Evolutionary conservation across 176 grass and related monocot genomes (phyloP), one percentile per base, ranked within the genome.

Genomic region (Zoysia japonica): DNA sequence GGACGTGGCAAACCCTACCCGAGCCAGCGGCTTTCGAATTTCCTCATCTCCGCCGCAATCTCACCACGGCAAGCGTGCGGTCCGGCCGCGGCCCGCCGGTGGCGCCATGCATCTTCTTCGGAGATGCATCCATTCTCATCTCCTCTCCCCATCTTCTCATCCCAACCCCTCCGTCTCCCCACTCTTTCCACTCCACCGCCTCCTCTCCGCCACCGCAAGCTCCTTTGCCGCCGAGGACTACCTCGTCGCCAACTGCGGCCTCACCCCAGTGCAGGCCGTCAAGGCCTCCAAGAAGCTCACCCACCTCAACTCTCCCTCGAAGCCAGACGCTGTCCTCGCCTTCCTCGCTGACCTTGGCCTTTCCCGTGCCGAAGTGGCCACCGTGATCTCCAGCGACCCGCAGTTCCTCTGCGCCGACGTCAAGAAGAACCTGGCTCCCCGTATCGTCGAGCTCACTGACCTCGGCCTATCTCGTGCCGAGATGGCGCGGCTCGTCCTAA

Each of bases 221-320:
- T 35, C 42, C 49, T 11, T 8, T 50, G 48, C 28, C 45, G 54
- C 74, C 66, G 70, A 51, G 69, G 74, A 87, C 2, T 90, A 75
- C 52, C 88, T 90, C 45, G 46, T 83, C 70, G 45, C 42, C 68
- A 65, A 19, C 43, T 90, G 66, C 61, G 75, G 84, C 63, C 73
- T 87, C 70, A 83, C 84, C 1, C 61, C 15, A 5, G 40, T 71
- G 10, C 70, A 75, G 5, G 84, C 80, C 9, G 7, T 9, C 60
- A 77, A 77, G 60, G 46, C 35, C 4, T 77, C 75, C 75, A 77
- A 50, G 9, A 6, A 77, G 35, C 2, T 77, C 0, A 0, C 56
- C 12, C 0, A 9, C 1, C 74, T 76, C 59, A 63, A 48, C 20
- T 17, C 4, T 35, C 75, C 46, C 0, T 0, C 3, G 11, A 76